Evolutionary conservation across 345 rosid species (phyloP), one percentile per base, ranked within the genome.

Genomic region (Camelina hispida): DNA sequence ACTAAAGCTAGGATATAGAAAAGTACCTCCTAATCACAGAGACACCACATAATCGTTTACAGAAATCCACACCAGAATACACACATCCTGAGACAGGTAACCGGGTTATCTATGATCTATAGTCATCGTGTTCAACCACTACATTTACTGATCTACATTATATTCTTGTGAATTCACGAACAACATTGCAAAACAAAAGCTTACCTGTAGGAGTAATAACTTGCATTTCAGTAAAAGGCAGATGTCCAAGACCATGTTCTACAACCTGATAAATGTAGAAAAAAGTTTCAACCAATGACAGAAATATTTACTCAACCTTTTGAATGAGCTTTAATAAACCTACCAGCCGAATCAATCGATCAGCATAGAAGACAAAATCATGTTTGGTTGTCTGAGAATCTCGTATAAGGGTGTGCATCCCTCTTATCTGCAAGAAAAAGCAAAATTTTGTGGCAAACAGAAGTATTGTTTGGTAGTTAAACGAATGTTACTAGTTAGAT

Each of bases 381-480:
- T 95, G 97, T 79, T 89, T 95, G 53, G 97, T 89, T 79, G 89
- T 91, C 81, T 87, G 91, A 79, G 93, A 64, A 82, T 92, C 99
- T 69, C 99, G 99, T 83, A 95, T 89, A 38, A 95, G 97, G 69
- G 99, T 95, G 84, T 95, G 99, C 99, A 95, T 95, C 71, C 99
- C 99, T 73, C 97, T 83, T 80, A 92, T 95, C 99, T 95, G 89
- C 82, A 88, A 50, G 73, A 47, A 37, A 55, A 9, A 28, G 30
- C 68, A 60, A 10, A 2, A 60, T 50, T 54, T 9, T 23, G 9
- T 28, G 62, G 48, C 43, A 59, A 51, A 62, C 11, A 34, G 25
- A 68, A 66, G 16, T 66, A 15, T 57, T 51, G 43, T 66, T 72
- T 14, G 65, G 13, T 59, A 16, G 58, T 9, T 18, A 46, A 25